phyloP scores from a whole-genome alignment of 805 yeast species.

The Cyberlindnera mycetangii region DNA sequence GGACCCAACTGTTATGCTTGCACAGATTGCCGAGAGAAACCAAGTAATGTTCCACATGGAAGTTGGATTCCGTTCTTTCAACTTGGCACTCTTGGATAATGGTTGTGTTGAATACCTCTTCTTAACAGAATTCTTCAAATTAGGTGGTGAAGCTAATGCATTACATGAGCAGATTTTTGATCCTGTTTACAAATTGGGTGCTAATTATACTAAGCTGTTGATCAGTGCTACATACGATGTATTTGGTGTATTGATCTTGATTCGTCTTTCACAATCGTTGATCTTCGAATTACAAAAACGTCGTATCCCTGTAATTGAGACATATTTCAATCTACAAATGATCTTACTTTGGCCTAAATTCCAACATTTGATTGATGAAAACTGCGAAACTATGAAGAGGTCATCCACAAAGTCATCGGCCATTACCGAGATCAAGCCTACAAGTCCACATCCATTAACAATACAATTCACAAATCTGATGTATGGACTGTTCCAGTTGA shows the following conservation, averaged over 20 bases:
- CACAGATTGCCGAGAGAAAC: constrained; percentile 81
- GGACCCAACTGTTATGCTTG: constrained; percentile 66
- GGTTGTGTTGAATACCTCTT: constrained; percentile 74
- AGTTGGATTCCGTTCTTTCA: constrained; percentile 67
- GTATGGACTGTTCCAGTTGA: constrained; percentile 64
- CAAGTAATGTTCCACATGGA: constrained; percentile 68
- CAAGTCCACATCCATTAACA: constrained; percentile 60
- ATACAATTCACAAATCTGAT: constrained; percentile 75
- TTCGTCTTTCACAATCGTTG: constrained; percentile 64
- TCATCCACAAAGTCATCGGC: constrained; percentile 33
- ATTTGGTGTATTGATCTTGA: constrained; percentile 73
- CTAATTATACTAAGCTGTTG: constrained; percentile 43
- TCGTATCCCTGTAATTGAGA: constrained; percentile 67
- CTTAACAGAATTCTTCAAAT: constrained; percentile 64
- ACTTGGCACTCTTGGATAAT: constrained; percentile 72
- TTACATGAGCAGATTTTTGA: constrained; percentile 49
- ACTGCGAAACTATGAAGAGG: constrained; percentile 66
- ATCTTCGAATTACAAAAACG: constrained; percentile 66
- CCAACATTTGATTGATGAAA: constrained; percentile 70
- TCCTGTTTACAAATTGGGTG: constrained; percentile 50
- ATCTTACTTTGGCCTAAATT: constrained; percentile 84
- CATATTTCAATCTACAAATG: constrained; percentile 62
- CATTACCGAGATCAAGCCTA: constrained; percentile 30
- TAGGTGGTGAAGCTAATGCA: constrained; percentile 41
- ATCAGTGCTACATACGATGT: constrained; percentile 54